A percentile compares a stretch with the other conserved stretches of the same genome.
Evolutionary conservation across 1,139 yeast genomes (phyloP).

Genomic region (Arxiozyma slooffiae): DNA sequence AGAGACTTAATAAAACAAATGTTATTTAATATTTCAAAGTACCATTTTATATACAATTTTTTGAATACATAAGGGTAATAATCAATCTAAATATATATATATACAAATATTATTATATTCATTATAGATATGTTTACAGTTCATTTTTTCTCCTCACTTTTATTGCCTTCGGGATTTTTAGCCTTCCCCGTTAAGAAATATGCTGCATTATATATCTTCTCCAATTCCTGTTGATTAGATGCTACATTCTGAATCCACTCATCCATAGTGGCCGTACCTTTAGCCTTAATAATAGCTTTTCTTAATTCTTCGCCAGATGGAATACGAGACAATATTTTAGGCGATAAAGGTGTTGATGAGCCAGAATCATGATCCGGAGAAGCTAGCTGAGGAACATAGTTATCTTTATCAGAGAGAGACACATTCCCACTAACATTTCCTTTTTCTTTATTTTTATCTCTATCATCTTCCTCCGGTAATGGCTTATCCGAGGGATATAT

Average conservation of each 20-base stretch:
- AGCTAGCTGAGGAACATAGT: not conserved
- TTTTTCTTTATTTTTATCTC: not conserved
- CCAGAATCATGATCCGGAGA: not conserved
- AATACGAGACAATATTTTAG: slow-evolving; percentile 23
- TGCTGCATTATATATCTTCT: slow-evolving; percentile 40
- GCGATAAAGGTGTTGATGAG: not conserved
- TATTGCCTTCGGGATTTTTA: not conserved
- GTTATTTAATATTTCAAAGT: not conserved
- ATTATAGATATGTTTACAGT: too few species aligned
- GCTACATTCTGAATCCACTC: slow-evolving; percentile 62
- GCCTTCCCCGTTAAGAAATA: slow-evolving; percentile 1
- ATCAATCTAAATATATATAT: not conserved
- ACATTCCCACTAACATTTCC: not conserved
- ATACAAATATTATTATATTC: not conserved
- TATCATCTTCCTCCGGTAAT: not conserved
- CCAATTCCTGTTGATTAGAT: slow-evolving; percentile 42
- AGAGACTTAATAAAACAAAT: not conserved
- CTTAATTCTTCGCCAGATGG: slow-evolving; percentile 72
- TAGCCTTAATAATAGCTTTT: slow-evolving; percentile 67
- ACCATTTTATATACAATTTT: too few species aligned
- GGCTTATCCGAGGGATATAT: not conserved
- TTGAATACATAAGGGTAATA: too few species aligned
- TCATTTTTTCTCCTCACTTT: not conserved
- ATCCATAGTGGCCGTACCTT: slow-evolving; percentile 63
- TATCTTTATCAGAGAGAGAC: not conserved